Conservation (phyloP, 306 rosid genomes). For the Erythrophleum fordii region DNA sequence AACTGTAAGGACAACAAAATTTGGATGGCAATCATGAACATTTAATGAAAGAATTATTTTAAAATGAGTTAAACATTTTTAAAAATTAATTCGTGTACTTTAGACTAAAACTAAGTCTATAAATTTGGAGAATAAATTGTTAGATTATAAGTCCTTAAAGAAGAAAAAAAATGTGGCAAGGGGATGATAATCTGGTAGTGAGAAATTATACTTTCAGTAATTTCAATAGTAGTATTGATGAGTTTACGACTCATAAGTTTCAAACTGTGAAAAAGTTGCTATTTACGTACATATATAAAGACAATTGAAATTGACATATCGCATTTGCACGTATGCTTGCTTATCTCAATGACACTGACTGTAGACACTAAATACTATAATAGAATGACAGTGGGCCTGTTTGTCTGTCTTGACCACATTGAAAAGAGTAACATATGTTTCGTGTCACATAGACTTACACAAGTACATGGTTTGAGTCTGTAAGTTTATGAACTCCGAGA, state of each 20-base stretch:
- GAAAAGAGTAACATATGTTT: constrained; percentile 26
- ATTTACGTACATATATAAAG: constrained; percentile 36
- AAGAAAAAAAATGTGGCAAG: background rate
- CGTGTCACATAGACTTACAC: background rate
- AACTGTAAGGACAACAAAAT: background rate
- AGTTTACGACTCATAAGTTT: background rate
- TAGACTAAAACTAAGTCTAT: background rate
- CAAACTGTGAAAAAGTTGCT: constrained; percentile 38
- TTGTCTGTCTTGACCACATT: constrained; percentile 49
- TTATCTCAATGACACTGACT: constrained; percentile 38
- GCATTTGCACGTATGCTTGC: constrained; percentile 44
- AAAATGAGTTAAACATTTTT: background rate
- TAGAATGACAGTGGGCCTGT: constrained; percentile 32
- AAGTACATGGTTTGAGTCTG: constrained; percentile 21
- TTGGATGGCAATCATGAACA: background rate
- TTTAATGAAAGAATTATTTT: background rate
- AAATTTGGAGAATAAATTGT: background rate
- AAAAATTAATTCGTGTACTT: background rate
- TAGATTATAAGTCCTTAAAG: background rate
- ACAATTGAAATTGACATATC: constrained; percentile 48
- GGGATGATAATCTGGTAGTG: background rate
- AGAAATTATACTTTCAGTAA: background rate
- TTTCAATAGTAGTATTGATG: too few species aligned
- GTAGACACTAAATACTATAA: constrained; percentile 40
- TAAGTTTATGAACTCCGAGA: too few species aligned